Percentiles rank a stretch among this genome's conserved stretches.
Evolutionary conservation across 371 early-diverging fungal genomes (phyloP).

Genomic region (Mortierella sp.): DNA sequence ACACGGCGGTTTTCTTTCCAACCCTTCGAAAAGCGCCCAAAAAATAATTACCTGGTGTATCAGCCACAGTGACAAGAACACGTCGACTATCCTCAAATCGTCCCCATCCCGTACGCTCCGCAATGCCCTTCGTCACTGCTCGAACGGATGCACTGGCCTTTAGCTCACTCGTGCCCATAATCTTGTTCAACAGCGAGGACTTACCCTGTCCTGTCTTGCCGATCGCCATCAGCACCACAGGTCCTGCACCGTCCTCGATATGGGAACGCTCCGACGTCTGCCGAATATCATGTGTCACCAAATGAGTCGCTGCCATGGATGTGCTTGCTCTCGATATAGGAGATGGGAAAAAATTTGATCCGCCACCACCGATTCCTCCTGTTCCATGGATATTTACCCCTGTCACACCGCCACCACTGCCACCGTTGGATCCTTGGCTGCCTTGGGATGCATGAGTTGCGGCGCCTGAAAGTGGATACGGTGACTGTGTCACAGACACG

Average conservation of each 20-base stretch:
- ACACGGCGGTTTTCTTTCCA: no score
- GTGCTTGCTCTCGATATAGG: slow-evolving; percentile 37
- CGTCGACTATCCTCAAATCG: slow-evolving; percentile 57
- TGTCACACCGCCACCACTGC: slow-evolving; percentile 1
- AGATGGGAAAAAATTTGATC: slow-evolving; percentile 25
- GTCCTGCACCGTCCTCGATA: slow-evolving; percentile 48
- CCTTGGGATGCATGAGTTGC: neutral
- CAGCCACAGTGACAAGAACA: slow-evolving; percentile 61
- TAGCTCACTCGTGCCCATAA: slow-evolving; percentile 61
- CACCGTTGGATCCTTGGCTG: neutral
- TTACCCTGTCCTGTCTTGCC: slow-evolving; percentile 58
- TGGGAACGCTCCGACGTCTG: slow-evolving; percentile 29
- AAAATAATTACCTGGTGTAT: slow-evolving; percentile 56
- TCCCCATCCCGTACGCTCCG: slow-evolving; percentile 62
- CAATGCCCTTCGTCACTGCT: slow-evolving; percentile 63
- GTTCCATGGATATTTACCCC: slow-evolving; percentile 1
- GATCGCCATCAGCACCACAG: slow-evolving; percentile 47
- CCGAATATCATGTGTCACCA: slow-evolving; percentile 40
- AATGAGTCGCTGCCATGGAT: slow-evolving; percentile 15
- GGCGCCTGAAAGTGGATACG: neutral
- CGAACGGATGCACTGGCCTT: slow-evolving; percentile 60
- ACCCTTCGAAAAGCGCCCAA: neutral
- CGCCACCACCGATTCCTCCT: slow-evolving; percentile 8
- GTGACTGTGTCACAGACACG: neutral
- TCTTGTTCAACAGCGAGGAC: slow-evolving; percentile 62